Evolutionary conservation across 1,284 basidiomycete genomes (phyloP).

Genomic region (Thecaphora thlaspeos): DNA sequence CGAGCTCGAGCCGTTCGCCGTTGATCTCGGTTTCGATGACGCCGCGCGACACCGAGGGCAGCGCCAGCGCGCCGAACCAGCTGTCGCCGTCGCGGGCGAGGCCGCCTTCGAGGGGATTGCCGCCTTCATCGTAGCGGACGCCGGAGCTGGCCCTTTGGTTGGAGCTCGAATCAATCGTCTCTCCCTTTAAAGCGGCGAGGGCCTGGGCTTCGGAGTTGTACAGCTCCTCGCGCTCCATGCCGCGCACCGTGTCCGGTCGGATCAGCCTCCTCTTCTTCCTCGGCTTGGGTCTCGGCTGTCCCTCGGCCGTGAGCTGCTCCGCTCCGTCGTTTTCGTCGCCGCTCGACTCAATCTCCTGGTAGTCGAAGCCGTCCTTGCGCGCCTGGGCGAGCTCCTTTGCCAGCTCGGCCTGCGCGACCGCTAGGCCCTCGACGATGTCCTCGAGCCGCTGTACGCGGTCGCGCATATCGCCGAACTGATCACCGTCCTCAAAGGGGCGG

Average conservation of each 20-base stretch:
- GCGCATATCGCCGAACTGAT: constrained; percentile 49
- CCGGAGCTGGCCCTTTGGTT: constrained; percentile 5
- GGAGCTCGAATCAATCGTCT: constrained; percentile 28
- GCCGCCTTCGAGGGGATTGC: constrained; percentile 48
- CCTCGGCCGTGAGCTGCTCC: constrained; percentile 12
- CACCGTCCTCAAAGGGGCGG: constrained; percentile 50
- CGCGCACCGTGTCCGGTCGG: constrained; percentile 30
- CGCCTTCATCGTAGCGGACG: constrained; percentile 29
- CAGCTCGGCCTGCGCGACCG: constrained; percentile 44
- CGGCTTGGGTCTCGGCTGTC: constrained; percentile 15
- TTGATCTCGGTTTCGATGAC: constrained; percentile 51
- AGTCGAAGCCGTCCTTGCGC: constrained; percentile 22
- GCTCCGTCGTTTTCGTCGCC: constrained; percentile 14
- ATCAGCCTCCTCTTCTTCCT: constrained; percentile 35
- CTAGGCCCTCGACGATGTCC: constrained; percentile 52
- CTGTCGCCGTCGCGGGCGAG: constrained; percentile 48
- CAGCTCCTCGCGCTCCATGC: constrained; percentile 50
- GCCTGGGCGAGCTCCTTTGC: constrained; percentile 43
- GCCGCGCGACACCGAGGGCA: constrained; percentile 49
- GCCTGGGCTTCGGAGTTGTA: constrained; percentile 39
- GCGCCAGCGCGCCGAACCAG: constrained; percentile 52
- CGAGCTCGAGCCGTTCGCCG: constrained; percentile 51
- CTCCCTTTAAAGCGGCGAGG: constrained; percentile 31
- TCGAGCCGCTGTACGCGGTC: constrained; percentile 51
- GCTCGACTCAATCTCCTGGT: constrained; percentile 30